phyloP scores from a whole-genome alignment of 1,284 basidiomycete genomes.

The Irpex rosettiformis region DNA sequence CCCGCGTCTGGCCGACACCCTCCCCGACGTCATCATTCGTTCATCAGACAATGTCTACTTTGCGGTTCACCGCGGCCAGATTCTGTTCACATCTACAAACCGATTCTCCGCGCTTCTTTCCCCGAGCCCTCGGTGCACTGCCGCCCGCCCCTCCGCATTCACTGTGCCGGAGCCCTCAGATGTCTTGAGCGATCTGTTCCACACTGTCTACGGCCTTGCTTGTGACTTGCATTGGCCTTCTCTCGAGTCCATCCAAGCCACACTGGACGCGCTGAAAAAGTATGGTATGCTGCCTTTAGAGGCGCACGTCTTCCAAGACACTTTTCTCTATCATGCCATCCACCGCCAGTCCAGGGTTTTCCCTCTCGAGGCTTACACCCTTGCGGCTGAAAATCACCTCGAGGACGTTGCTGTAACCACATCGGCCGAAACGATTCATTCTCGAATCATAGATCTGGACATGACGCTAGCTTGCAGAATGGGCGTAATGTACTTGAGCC shows the following conservation, averaged over 20 bases:
- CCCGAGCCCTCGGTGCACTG: constrained; percentile 10
- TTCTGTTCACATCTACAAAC: constrained; percentile 34
- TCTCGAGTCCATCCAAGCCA: constrained; percentile 27
- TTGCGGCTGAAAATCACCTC: constrained; percentile 32
- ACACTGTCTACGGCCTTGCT: constrained; percentile 32
- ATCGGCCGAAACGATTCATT: constrained; percentile 33
- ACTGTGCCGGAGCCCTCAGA: constrained; percentile 29
- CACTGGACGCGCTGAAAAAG: constrained; percentile 27
- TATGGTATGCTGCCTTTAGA: constrained; percentile 29
- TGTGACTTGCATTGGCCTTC: constrained; percentile 32
- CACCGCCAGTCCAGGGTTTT: constrained; percentile 31
- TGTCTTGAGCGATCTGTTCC: constrained; percentile 35
- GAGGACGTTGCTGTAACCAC: constrained; percentile 34
- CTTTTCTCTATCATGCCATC: constrained; percentile 29
- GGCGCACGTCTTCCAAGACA: constrained; percentile 21
- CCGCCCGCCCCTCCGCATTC: constrained; percentile 21
- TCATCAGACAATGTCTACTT: constrained; percentile 74
- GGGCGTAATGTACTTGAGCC: constrained; percentile 34
- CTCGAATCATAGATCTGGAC: constrained; percentile 28
- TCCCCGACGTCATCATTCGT: constrained; percentile 60
- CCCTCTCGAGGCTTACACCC: constrained; percentile 34
- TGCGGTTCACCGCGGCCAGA: constrained; percentile 35
- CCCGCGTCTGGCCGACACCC: constrained; percentile 18
- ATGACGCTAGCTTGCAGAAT: constrained; percentile 32
- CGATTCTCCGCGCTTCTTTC: constrained; percentile 30